Evolutionary conservation across 2,329 filamentous ascomycete species (phyloP).

Genomic region (Mycogone perniciosa): DNA sequence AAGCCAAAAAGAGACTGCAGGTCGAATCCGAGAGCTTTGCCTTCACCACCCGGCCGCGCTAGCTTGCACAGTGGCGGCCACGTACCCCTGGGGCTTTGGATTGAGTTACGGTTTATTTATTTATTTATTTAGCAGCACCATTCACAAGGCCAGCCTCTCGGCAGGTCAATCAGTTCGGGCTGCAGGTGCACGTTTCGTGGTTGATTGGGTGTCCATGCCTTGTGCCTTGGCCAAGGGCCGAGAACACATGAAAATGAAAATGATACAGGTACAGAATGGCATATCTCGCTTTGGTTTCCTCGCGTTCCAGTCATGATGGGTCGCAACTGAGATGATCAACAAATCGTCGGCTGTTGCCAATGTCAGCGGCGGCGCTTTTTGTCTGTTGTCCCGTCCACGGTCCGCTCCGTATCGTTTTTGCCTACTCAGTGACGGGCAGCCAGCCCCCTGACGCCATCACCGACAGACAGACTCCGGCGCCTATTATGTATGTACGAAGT

Average conservation of each 20-base stretch:
- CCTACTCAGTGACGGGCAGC: not conserved
- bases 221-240: constrained; percentile 2
- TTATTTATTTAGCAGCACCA: constrained; percentile 6
- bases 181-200: constrained; percentile 9
- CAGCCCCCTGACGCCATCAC: constrained; percentile 10
- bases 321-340: not conserved
- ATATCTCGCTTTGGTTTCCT: not conserved
- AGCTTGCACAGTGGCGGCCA: constrained; percentile 5
- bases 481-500: constrained; percentile 10
- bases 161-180: constrained; percentile 5
- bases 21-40: constrained; percentile 3
- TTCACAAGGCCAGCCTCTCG: constrained; percentile 1
- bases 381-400: not conserved
- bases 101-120: constrained; percentile 1
- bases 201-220: constrained; percentile 3
- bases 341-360: constrained; percentile 5
- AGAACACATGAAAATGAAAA: constrained; percentile 2
- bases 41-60: constrained; percentile 2
- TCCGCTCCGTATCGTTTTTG: not conserved
- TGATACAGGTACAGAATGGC: constrained; percentile 5
- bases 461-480: constrained; percentile 11
- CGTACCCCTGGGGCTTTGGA: constrained; percentile 9
- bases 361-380: not conserved
- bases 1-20: constrained; percentile 4
- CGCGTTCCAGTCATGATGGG: constrained; percentile 3